phyloP scores from a whole-genome alignment of 768 basidiomycete genomes.

The Mycena olivaceomarginata region DNA sequence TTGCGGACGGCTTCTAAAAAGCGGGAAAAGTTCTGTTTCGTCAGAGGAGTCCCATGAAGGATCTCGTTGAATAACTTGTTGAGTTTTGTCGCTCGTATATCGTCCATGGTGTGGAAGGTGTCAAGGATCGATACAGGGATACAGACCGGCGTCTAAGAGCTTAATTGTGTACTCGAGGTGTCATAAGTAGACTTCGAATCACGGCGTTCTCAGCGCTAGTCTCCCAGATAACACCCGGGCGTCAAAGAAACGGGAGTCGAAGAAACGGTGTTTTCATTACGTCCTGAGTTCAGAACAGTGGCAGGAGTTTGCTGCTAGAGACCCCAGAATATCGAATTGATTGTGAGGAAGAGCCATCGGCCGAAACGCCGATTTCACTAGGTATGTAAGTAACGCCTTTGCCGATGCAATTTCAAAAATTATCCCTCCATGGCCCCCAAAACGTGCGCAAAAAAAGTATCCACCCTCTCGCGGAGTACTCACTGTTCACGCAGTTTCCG shows the following conservation, averaged over 20 bases:
- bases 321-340: too few relatives aligned
- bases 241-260: too few relatives aligned
- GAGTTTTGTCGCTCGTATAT: slow-evolving; percentile 28
- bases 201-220: too few relatives aligned
- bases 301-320: not conserved
- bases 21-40: slow-evolving; percentile 41
- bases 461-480: not conserved
- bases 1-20: slow-evolving; percentile 59
- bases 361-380: not conserved
- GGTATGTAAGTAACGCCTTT: not conserved
- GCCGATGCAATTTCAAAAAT: not conserved
- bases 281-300: not conserved
- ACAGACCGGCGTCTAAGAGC: not conserved
- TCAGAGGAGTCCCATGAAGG: slow-evolving; percentile 36
- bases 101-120: not conserved
- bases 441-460: slow-evolving; percentile 59
- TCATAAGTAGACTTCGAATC: not conserved
- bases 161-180: not conserved
- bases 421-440: slow-evolving; percentile 60
- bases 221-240: not conserved
- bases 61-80: slow-evolving; percentile 42
- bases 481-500: slow-evolving; percentile 76
- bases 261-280: not conserved
- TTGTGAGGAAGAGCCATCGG: not conserved
- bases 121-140: not conserved